Conservation (phyloP, 768 basidiomycete genomes). For the Suillus sp. region DNA sequence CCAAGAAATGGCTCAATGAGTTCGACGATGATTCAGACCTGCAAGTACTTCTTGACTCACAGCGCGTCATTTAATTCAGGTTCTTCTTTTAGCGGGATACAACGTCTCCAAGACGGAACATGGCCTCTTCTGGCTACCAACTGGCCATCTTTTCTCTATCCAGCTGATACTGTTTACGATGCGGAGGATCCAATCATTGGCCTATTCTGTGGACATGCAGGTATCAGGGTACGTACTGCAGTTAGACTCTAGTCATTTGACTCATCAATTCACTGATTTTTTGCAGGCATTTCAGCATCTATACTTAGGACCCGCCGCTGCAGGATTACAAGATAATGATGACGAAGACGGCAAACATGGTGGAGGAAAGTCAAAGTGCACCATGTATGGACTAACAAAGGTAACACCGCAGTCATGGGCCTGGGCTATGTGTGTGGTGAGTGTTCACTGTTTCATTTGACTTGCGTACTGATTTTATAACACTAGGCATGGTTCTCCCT, state of each 20-base stretch:
- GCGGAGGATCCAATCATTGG: neutral
- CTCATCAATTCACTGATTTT: neutral
- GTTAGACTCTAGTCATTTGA: no score
- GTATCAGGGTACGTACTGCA: constrained; percentile 5
- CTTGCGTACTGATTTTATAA: neutral
- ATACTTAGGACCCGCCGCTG: constrained; percentile 8
- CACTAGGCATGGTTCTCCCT: neutral
- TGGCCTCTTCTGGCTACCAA: neutral
- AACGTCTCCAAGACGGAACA: constrained; percentile 8
- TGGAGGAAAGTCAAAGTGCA: neutral
- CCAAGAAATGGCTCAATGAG: neutral
- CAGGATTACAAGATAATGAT: neutral
- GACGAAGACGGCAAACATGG: neutral
- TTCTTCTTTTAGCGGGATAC: constrained; percentile 1
- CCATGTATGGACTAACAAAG: neutral
- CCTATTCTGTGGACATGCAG: constrained; percentile 2
- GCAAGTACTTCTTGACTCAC: neutral
- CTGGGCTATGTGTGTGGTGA: neutral
- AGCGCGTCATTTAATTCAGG: neutral
- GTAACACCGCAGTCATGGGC: neutral
- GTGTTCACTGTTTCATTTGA: neutral
- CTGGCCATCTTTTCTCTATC: constrained; percentile 9
- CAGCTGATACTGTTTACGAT: neutral
- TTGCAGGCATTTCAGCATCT: neutral
- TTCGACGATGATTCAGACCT: neutral